phyloP scores from a whole-genome alignment of 2,329 filamentous ascomycete species.

The Ascomycota sp. region DNA sequence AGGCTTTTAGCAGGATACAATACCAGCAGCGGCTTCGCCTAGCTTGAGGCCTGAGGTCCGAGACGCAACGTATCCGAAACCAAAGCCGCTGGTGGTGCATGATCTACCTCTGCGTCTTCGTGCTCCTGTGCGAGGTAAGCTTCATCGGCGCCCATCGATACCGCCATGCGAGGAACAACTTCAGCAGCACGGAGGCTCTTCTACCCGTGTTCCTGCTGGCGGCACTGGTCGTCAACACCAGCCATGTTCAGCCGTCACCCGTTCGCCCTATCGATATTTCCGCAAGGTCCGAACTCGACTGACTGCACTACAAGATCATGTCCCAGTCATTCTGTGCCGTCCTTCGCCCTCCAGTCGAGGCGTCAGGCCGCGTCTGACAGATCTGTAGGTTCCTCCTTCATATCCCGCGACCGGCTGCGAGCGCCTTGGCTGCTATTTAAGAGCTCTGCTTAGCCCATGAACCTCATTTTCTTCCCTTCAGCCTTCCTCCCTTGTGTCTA shows the following conservation, averaged over 20 bases:
- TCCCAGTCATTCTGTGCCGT: no score
- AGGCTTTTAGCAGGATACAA: conserved; percentile 17
- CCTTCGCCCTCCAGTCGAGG: no score
- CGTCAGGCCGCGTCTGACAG: no score
- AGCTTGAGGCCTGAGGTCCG: conserved; percentile 15
- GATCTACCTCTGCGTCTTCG: conserved; percentile 19
- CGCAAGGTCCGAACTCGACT: no score
- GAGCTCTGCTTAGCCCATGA: no score
- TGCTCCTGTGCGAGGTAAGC: conserved; percentile 21
- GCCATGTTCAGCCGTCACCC: conserved; percentile 9
- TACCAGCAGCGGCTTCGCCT: conserved; percentile 21
- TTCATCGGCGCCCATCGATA: conserved; percentile 18
- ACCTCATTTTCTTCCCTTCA: not conserved
- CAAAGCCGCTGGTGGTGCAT: conserved; percentile 12
- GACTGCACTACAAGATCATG: no score
- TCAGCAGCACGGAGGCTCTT: conserved; percentile 6
- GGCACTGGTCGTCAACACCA: no score
- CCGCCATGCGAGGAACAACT: conserved; percentile 20
- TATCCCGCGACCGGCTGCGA: no score
- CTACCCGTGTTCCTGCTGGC: conserved; percentile 12
- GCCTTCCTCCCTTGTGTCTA: conserved; percentile 7
- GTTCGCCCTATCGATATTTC: no score
- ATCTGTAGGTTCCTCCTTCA: no score
- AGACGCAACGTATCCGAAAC: conserved; percentile 15
- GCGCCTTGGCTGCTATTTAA: no score